phyloP scores from a whole-genome alignment of 83 land plant species.

The Picea abies region DNA sequence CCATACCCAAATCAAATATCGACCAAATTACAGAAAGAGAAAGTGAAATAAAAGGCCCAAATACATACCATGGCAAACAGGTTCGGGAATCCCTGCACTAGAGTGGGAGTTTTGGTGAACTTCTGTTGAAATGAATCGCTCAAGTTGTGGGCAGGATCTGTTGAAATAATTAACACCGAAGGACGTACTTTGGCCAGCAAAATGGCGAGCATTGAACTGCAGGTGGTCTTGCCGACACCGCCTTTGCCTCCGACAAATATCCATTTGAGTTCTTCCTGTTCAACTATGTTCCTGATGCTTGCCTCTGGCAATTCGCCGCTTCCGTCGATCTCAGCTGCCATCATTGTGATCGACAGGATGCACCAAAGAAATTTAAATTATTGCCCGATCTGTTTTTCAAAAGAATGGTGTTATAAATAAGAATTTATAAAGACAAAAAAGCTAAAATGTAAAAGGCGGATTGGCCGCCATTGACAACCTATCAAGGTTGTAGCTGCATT shows the following conservation, averaged over 20 bases:
- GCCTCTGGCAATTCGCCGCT: slow-evolving; percentile 57
- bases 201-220: slow-evolving; percentile 89
- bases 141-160: slow-evolving; percentile 97
- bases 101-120: slow-evolving; percentile 81
- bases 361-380: too few species aligned
- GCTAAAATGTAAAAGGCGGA: too few species aligned
- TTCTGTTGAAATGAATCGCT: slow-evolving; percentile 97
- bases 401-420: too few species aligned
- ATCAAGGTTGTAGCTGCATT: too few species aligned
- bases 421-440: too few species aligned
- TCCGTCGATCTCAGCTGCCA: slow-evolving; percentile 16
- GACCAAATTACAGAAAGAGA: neutral
- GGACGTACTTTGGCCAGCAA: slow-evolving; percentile 65
- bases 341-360: neutral
- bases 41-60: neutral
- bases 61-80: slow-evolving; percentile 84
- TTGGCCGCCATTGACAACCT: too few species aligned
- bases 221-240: slow-evolving; percentile 97
- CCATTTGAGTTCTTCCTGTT: slow-evolving; percentile 86
- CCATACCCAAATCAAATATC: slow-evolving; percentile 1
- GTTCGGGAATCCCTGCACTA: slow-evolving; percentile 87
- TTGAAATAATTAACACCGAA: slow-evolving; percentile 91
- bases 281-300: slow-evolving; percentile 69
- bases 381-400: too few species aligned
- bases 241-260: slow-evolving; percentile 98